A percentile compares a stretch with the other conserved stretches of the same genome.
Conservation (phyloP, 2,329 filamentous ascomycete species). For the Aspergillus proliferans region DNA sequence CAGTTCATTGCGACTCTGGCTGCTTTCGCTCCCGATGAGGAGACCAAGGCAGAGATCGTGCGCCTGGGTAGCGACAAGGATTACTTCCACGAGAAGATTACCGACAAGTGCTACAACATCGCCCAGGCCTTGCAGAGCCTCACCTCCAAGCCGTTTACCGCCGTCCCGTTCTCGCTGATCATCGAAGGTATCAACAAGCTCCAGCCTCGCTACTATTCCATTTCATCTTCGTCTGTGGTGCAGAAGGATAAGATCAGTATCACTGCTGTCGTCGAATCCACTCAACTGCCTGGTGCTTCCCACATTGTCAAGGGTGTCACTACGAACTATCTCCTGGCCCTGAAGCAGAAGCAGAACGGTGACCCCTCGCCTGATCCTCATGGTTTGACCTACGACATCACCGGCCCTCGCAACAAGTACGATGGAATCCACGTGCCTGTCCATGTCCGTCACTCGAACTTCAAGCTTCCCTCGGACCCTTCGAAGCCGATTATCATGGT, state of each 20-base stretch:
- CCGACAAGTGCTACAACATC: conserved; percentile 78
- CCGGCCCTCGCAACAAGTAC: conserved; percentile 91
- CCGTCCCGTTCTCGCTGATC: conserved; percentile 86
- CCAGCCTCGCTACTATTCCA: conserved; percentile 97
- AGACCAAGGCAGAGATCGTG: conserved; percentile 77
- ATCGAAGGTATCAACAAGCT: conserved; percentile 92
- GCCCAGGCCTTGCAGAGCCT: conserved; percentile 72
- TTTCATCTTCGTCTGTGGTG: conserved; percentile 90
- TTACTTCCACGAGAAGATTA: conserved; percentile 84
- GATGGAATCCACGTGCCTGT: conserved; percentile 92
- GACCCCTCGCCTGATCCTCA: conserved; percentile 74
- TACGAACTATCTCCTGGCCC: conserved; percentile 89
- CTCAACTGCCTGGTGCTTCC: conserved; percentile 66
- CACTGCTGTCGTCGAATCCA: conserved; percentile 86
- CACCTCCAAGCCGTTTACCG: conserved; percentile 69
- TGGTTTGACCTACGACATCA: conserved; percentile 78
- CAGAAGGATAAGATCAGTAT: conserved; percentile 94
- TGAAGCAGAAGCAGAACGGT: conserved; percentile 95
- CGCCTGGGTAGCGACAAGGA: conserved; percentile 90
- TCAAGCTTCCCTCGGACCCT: conserved; percentile 95
- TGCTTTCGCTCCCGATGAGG: conserved; percentile 80
- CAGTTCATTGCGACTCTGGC: conserved; percentile 86
- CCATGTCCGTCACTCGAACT: conserved; percentile 96
- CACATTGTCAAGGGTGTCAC: conserved; percentile 87
- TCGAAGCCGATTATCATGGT: conserved; percentile 93